Evolutionary conservation across 352 stramenopile species (phyloP), one percentile per base, ranked within the genome.

Genomic region (Blastocystis sp.): DNA sequence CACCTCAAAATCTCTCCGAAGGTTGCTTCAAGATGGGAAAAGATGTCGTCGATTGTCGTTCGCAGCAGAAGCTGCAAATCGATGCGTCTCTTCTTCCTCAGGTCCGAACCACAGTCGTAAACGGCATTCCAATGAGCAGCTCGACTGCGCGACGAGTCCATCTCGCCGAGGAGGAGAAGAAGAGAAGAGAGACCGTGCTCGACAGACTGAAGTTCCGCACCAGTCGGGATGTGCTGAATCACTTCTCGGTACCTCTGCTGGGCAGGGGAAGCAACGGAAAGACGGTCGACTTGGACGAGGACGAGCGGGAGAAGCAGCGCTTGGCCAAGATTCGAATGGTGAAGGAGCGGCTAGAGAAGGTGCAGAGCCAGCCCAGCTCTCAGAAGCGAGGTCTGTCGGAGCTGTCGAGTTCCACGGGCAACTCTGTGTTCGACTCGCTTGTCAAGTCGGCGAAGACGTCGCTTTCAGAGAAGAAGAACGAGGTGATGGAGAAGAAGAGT

Each of bases 1-100:
- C 9, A 11, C 45, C 70, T 4, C n/a, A 81, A 41, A 47, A 63
- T 26, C 50, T 81, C 3, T 81, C 70, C 26, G 70, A 81, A 24
- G 70, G 70, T 11, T 24, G 70, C 20, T 81, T 81, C 45, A 45
- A 81, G 24, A 16, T 81, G 7, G 70, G 70, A 20, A 81, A 81
- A 26, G 70, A 81, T 0, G 50, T 37, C 0, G 45, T 81, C 47
- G 70, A 81, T 24, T 81, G 43, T 81, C 70, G 70, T 39, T 16
- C 43, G 13, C 7, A 81, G 20, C 18, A 62, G 26, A 64, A 62
- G 55, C n/a, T 20, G 7, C 20, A n/a, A 43, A 30, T 81, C 16
- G 34, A 65, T 43, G 16, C 45, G 16, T 34, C 34, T 8, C n/a
- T 26, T 5, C 41, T 81, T 7, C 20, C 43, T 34, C 45, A 20